Evolutionary conservation across 2,329 filamentous ascomycete species (phyloP).

Genomic region (Pseudogymnoascus sp.): DNA sequence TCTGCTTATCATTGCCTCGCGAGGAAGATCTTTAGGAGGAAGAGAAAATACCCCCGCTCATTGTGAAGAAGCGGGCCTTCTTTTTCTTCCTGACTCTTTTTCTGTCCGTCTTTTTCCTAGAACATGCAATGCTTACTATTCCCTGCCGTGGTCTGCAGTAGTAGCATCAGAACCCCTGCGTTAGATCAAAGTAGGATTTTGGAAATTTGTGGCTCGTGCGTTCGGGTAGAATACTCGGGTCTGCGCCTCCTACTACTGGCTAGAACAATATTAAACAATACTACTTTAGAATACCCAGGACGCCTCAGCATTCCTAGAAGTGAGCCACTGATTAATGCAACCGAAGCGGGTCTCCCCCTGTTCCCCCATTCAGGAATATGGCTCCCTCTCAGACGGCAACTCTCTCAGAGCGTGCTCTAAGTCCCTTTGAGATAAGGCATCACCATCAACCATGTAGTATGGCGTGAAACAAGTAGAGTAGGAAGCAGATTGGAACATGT

Average conservation of each 20-base stretch:
- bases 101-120: neutral
- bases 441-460: neutral
- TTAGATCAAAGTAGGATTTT: neutral
- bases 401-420: neutral
- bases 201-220: constrained; percentile 1
- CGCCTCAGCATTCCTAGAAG: neutral
- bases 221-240: neutral
- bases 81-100: neutral
- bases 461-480: constrained; percentile 9
- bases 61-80: neutral
- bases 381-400: neutral
- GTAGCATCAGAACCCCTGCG: neutral
- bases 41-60: neutral
- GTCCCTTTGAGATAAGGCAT: constrained; percentile 1
- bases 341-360: neutral
- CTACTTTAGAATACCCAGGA: neutral
- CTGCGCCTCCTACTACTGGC: neutral
- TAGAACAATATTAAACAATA: neutral
- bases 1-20: neutral
- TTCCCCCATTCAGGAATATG: neutral
- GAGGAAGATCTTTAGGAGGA: neutral
- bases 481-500: neutral
- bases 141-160: neutral
- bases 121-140: neutral
- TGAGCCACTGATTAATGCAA: neutral